phyloP scores from a whole-genome alignment of 306 rosid genomes.

The Corylus heterophylla region DNA sequence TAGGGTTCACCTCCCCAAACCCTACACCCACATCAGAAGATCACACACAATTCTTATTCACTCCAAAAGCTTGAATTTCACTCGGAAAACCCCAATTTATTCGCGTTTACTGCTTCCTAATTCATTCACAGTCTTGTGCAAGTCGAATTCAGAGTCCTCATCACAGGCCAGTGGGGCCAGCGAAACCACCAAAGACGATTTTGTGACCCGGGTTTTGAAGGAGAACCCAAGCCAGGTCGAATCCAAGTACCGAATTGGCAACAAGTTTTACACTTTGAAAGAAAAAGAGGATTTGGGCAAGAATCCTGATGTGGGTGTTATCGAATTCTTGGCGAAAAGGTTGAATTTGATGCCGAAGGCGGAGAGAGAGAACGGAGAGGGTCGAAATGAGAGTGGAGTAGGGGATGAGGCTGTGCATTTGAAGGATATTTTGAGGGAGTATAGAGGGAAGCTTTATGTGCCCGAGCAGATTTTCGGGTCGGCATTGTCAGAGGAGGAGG shows the following conservation, averaged over 20 bases:
- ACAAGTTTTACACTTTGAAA: slow-evolving; percentile 61
- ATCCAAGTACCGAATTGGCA: slow-evolving; percentile 70
- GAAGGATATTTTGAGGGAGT: slow-evolving; percentile 78
- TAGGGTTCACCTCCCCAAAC: slow-evolving; percentile 48
- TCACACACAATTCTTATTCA: slow-evolving; percentile 15
- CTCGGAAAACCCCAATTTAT: slow-evolving; percentile 28
- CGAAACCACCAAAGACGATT: slow-evolving; percentile 54
- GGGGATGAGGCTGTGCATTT: slow-evolving; percentile 62
- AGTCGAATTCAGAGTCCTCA: slow-evolving; percentile 38
- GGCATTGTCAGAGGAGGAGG: slow-evolving; percentile 71
- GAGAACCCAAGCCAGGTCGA: slow-evolving; percentile 94
- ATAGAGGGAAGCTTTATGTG: slow-evolving; percentile 89
- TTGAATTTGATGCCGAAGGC: slow-evolving; percentile 40
- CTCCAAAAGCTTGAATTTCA: slow-evolving; percentile 32
- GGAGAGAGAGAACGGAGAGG: slow-evolving; percentile 39
- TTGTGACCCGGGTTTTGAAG: slow-evolving; percentile 74
- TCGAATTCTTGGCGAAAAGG: slow-evolving; percentile 44
- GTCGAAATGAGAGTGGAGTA: slow-evolving; percentile 27
- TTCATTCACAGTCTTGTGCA: slow-evolving; percentile 48
- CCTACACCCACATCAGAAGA: slow-evolving; percentile 36
- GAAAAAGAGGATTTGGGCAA: slow-evolving; percentile 60
- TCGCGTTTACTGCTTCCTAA: slow-evolving; percentile 32
- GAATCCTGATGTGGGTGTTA: slow-evolving; percentile 37
- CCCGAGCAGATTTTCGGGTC: slow-evolving; percentile 83
- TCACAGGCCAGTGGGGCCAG: slow-evolving; percentile 29